Evolutionary conservation across 1,139 yeast species (phyloP).

Genomic region (Suhomyces bribrorum): DNA sequence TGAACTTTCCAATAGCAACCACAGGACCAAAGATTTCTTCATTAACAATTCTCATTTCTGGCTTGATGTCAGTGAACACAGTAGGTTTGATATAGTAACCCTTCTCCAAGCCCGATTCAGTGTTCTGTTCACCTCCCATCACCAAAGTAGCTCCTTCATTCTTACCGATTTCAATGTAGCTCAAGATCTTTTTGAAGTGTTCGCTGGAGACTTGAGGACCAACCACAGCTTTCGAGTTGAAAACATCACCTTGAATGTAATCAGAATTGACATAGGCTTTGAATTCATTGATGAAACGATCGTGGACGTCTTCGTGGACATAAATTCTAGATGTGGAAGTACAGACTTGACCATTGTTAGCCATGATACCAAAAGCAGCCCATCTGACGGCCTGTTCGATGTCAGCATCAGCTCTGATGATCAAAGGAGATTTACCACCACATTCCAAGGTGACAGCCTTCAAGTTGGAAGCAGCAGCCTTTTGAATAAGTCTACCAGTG

Average conservation of each 20-base stretch:
- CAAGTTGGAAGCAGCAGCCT: conserved; percentile 57
- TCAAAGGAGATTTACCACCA: conserved; percentile 87
- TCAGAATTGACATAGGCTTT: conserved; percentile 32
- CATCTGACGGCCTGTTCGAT: conserved; percentile 79
- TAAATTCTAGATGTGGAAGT: conserved; percentile 49
- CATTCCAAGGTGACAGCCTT: conserved; percentile 87
- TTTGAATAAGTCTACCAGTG: conserved; percentile 63
- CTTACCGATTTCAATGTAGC: conserved; percentile 53
- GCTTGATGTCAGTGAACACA: conserved; percentile 53
- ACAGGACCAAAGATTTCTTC: conserved; percentile 68
- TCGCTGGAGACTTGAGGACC: conserved; percentile 78
- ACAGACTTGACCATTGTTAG: conserved; percentile 62
- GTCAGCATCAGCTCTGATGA: conserved; percentile 73
- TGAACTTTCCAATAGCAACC: conserved; percentile 52
- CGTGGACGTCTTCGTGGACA: conserved; percentile 45
- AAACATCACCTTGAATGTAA: conserved; percentile 63
- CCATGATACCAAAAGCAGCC: conserved; percentile 82
- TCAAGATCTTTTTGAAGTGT: conserved; percentile 63
- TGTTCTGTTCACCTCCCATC: conserved; percentile 47
- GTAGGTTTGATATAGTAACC: conserved; percentile 58
- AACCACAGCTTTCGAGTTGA: conserved; percentile 57
- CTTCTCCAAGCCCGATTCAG: conserved; percentile 36
- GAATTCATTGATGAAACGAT: conserved; percentile 49
- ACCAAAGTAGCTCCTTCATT: conserved; percentile 57
- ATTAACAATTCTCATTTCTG: conserved; percentile 52